Base-by-base conservation (phyloP, 345 rosid genomes). In the Hypericum perforatum region DNA sequence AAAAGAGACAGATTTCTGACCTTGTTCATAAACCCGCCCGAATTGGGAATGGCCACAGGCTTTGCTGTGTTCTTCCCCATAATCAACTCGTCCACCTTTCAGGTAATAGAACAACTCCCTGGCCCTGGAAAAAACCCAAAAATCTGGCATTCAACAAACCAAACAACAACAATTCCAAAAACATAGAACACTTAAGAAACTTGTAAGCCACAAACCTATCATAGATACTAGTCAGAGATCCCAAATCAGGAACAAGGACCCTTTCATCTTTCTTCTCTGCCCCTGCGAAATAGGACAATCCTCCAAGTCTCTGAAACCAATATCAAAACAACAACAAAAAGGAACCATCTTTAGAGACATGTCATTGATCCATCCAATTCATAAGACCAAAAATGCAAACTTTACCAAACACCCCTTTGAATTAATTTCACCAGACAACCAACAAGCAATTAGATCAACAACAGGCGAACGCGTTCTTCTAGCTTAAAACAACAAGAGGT, bases 201-300 rank as follows among this genome's bases (percentile, higher is more conserved):
- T 39, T 11, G 50, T 43, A 40, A 22, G 16, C 42, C 16, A 7
- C 39, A 41, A 9, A 86, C 99, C 99, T 78, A 66, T 94, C 97
- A 54, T 92, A 76, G 37, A 84, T 58, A 78, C 99, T 89, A 1
- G 97, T 86, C 39, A 94, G 69, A 37, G 99, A 94, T 16, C 99
- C 99, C 79, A 94, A 76, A 81, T 94, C 97, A 52, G 99, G 99
- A 45, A 94, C 95, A 42, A 89, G 72, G 68, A 89, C 95, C 74
- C 88, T 86, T 70, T 89, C 95, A 16, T 89, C 94, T 60, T 86
- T 89, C 79, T 89, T 86, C 77, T 94, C 99, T 7, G 97, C 99
- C 29, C 97, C 99, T 6, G 85, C 95, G 71, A 94, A 94, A 63
- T 89, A 94, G n/a, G 99, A 89, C 29, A 84, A 73, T 6, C 89